Percentiles rank a stretch among this genome's conserved stretches.
Conservation (phyloP, 148 eudicot genomes). For the Linanthus parryae region DNA sequence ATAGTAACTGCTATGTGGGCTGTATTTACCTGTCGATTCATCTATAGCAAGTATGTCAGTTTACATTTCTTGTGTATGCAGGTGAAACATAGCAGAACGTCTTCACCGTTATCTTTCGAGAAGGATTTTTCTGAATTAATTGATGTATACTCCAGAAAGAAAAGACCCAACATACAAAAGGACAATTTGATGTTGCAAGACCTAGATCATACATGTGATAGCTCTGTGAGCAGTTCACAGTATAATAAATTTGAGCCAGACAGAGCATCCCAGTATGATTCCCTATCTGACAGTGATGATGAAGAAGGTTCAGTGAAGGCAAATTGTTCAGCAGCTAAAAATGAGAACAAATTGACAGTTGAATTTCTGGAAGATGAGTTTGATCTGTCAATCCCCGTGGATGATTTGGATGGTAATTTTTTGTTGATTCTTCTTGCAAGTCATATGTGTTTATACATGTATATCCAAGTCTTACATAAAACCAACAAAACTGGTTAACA, state of each 20-base stretch:
- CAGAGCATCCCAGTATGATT: conserved; percentile 9
- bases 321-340: conserved; percentile 19
- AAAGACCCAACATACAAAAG: conserved; percentile 16
- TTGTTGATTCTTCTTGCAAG: neutral
- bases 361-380: conserved; percentile 83
- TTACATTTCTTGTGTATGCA: no score
- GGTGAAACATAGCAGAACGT: conserved; percentile 69
- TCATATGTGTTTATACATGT: no score
- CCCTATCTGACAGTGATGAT: conserved; percentile 29
- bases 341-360: conserved; percentile 53
- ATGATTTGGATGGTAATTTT: conserved; percentile 77
- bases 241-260: conserved; percentile 21
- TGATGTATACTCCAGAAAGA: conserved; percentile 39
- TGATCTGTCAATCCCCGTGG: conserved; percentile 52
- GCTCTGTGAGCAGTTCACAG: conserved; percentile 26
- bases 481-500: no score
- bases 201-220: conserved; percentile 24
- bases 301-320: conserved; percentile 17
- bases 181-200: conserved; percentile 16
- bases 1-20: no score
- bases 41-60: no score
- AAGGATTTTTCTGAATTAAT: conserved; percentile 66
- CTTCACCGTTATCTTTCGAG: conserved; percentile 40
- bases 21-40: neutral
- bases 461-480: no score